Evolutionary conservation across 2,329 filamentous ascomycete species (phyloP).

Genomic region (Monosporascus sp.): DNA sequence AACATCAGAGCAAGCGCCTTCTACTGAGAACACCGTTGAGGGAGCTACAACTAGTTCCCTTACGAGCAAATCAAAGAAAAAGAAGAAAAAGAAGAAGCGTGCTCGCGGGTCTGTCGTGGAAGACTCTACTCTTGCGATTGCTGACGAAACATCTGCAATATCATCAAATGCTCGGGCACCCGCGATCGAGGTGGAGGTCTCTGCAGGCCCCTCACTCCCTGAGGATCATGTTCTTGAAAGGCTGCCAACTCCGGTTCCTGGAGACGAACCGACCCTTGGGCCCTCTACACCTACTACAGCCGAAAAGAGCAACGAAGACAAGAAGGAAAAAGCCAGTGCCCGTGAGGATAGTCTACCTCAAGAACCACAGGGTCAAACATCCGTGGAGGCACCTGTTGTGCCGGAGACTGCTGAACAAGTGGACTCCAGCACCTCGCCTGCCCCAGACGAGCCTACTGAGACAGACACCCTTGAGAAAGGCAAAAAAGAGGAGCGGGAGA

Average conservation of each 20-base stretch:
- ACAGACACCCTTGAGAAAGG: background rate
- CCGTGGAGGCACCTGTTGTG: background rate
- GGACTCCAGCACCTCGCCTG: background rate
- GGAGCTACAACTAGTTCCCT: slow-evolving; percentile 1
- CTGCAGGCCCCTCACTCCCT: slow-evolving; percentile 1
- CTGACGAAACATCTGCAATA: slow-evolving; percentile 3
- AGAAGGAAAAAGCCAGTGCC: background rate
- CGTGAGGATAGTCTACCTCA: background rate
- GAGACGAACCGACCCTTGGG: slow-evolving; percentile 1
- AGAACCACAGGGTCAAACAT: background rate
- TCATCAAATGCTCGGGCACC: slow-evolving; percentile 5
- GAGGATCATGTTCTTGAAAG: background rate
- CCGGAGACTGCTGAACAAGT: background rate
- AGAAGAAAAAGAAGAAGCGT: slow-evolving; percentile 19
- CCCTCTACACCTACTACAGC: background rate
- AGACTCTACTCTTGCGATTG: slow-evolving; percentile 1
- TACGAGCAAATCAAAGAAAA: slow-evolving; percentile 15
- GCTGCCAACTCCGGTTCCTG: background rate
- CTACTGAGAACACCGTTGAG: slow-evolving; percentile 4
- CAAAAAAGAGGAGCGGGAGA: background rate
- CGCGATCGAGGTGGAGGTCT: slow-evolving; percentile 1
- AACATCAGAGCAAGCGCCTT: slow-evolving; percentile 6
- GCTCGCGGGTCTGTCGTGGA: slow-evolving; percentile 7
- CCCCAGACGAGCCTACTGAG: background rate
- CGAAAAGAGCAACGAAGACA: background rate